Percentiles rank a stretch among this genome's conserved stretches.
These are phyloP conservation scores for Talaromyces sp. DNA, from an alignment of 2,329 filamentous ascomycete genomes.

Conservation along the genomic window DNA sequence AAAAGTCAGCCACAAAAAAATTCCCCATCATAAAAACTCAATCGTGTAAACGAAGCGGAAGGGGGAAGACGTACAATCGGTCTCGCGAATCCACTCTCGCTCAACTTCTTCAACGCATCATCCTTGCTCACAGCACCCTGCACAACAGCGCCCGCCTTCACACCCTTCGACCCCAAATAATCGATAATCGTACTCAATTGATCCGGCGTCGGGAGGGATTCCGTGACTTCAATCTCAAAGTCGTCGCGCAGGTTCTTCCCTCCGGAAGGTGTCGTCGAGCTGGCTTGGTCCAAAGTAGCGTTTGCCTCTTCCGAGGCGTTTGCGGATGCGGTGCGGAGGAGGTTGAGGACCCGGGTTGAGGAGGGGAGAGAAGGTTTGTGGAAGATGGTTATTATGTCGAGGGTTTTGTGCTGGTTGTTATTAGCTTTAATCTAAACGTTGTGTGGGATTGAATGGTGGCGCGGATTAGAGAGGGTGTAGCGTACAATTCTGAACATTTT, in stretches of 20 bases:
- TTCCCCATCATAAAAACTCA: too few species aligned
- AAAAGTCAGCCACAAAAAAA: constrained; percentile 11
- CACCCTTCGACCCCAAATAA: constrained; percentile 62
- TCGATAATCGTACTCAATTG: constrained; percentile 81
- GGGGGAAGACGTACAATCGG: constrained; percentile 64
- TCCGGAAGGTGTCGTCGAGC: constrained; percentile 53
- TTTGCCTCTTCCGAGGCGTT: constrained; percentile 63
- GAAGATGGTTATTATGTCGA: constrained; percentile 94
- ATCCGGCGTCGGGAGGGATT: constrained; percentile 73
- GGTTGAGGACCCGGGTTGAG: constrained; percentile 68
- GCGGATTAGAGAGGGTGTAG: background rate
- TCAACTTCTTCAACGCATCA: constrained; percentile 78
- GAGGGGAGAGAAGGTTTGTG: constrained; percentile 73
- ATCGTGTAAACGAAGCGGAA: background rate
- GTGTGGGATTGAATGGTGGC: too few species aligned
- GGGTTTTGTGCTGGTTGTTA: constrained; percentile 63
- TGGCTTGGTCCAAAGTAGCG: constrained; percentile 72
- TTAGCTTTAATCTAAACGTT: background rate
- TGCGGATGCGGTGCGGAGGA: constrained; percentile 77
- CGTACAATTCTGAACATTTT: constrained; percentile 18
- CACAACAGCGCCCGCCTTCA: constrained; percentile 68
- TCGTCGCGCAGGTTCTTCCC: constrained; percentile 50
- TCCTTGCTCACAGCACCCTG: constrained; percentile 68
- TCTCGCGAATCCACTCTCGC: constrained; percentile 64
- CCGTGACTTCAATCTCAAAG: constrained; percentile 84